Conservation (phyloP, 139 green algal species). For the Penium margaritaceum region DNA sequence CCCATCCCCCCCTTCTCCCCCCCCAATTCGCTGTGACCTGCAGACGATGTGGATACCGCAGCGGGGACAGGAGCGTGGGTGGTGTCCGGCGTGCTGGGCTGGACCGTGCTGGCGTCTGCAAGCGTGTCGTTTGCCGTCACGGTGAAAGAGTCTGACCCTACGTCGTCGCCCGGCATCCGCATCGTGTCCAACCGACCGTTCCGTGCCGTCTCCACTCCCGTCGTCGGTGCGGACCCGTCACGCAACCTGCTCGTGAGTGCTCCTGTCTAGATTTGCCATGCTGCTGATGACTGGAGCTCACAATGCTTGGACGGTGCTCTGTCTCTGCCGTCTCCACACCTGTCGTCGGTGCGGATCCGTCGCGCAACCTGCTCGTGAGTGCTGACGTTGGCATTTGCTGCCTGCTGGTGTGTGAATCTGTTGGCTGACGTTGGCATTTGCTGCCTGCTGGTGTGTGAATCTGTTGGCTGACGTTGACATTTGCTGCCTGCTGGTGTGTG, state of each 20-base stretch:
- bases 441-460: too few relatives aligned
- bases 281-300: too few relatives aligned
- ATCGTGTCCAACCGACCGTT: slow-evolving; percentile 34
- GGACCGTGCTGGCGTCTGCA: not conserved
- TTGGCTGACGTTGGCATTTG: too few relatives aligned
- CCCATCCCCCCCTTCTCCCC: too few relatives aligned
- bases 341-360: slow-evolving; percentile 8
- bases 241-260: slow-evolving; percentile 20
- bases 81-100: slow-evolving; percentile 7
- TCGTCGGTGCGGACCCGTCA: slow-evolving; percentile 15
- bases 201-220: slow-evolving; percentile 23
- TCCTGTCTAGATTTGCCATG: not conserved
- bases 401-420: too few relatives aligned
- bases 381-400: too few relatives aligned
- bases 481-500: too few relatives aligned
- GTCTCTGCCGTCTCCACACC: slow-evolving; percentile 20
- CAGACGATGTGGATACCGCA: too few relatives aligned
- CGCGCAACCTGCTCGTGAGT: slow-evolving; percentile 10
- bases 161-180: slow-evolving; percentile 20
- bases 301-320: too few relatives aligned
- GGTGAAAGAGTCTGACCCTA: slow-evolving; percentile 13
- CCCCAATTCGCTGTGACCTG: too few relatives aligned
- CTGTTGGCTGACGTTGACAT: too few relatives aligned
- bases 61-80: too few relatives aligned
- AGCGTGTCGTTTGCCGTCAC: slow-evolving; percentile 1